Base-by-base conservation (phyloP, 208 protist genomes). In the Trypanosoma scelopori region DNA sequence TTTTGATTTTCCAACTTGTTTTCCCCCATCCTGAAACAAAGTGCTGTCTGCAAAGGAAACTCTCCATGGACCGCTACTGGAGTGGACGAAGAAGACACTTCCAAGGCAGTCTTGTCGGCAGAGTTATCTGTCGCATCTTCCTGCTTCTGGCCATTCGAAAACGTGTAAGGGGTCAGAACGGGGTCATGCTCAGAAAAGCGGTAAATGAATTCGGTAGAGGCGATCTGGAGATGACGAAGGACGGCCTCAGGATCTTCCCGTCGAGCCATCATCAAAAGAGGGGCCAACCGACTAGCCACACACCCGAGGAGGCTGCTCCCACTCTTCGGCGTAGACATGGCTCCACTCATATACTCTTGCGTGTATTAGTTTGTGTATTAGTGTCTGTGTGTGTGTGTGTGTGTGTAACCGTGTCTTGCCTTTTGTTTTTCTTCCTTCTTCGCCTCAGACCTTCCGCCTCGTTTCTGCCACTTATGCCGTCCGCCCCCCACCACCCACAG, bases 151-250 rank as follows among this genome's bases (percentile, higher is more conserved):
- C 48, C 28, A 6, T 32, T 23, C 2, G 48, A 42, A 59, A 49
- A 58, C 7, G 23, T 48, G 43, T 72, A 72, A 11, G 49, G 51
- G 12, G 67, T 65, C 15, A 65, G 39, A n/a, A 65, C 47, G 6
- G 5, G 0, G 4, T 65, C 42, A 0, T 27, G 30, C 1, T 27
- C 32, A 28, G 57, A 61, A 23, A 45, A 72, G 1, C 51, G 67
- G 9, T 20, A 18, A 28, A 72, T 52, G 25, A 60, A 60, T 4
- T 72, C 58, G 12, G 49, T 45, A 1, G 58, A 27, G 32, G 58
- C 1, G 25, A 72, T 35, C 42, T 60, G 67, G 3, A 72, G 39
- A 32, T 65, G 57, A 23, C 67, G 49, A 4, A 66, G 4, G 51
- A 72, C 18, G 11, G 43, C 66, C 16, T 71, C 57, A 3, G 55